These are phyloP conservation scores for Tolypocladium ovalisporum DNA, from an alignment of 2,329 filamentous ascomycete genomes.

Conservation along the genomic window DNA sequence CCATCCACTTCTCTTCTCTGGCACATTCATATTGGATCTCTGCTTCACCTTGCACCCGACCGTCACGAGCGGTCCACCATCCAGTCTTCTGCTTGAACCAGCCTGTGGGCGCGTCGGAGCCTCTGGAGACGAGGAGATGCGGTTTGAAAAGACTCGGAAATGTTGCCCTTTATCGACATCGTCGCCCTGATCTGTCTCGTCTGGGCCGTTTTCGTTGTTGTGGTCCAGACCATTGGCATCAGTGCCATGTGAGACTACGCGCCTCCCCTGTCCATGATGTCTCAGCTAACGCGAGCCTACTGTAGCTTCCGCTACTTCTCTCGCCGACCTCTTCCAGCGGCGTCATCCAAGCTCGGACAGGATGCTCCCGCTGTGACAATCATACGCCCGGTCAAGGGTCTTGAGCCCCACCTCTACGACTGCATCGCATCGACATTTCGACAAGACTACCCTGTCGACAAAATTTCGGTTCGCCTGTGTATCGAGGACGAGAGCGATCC, in stretches of 20 bases:
- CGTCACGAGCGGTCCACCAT: not conserved
- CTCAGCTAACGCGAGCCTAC: slow-evolving; percentile 4
- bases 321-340: slow-evolving; percentile 31
- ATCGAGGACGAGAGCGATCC: slow-evolving; percentile 65
- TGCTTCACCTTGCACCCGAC: not conserved
- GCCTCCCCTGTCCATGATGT: not conserved
- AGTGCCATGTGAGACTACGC: slow-evolving; percentile 37
- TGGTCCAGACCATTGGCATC: slow-evolving; percentile 46
- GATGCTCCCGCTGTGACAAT: slow-evolving; percentile 73
- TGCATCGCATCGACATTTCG: slow-evolving; percentile 79
- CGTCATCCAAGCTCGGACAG: slow-evolving; percentile 37
- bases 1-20: not conserved
- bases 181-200: slow-evolving; percentile 36
- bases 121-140: slow-evolving; percentile 2
- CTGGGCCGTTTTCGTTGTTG: slow-evolving; percentile 41
- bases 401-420: slow-evolving; percentile 83
- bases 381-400: slow-evolving; percentile 85
- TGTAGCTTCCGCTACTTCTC: slow-evolving; percentile 43
- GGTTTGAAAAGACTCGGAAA: slow-evolving; percentile 7
- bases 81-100: not conserved
- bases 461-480: slow-evolving; percentile 73
- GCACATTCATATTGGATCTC: not conserved
- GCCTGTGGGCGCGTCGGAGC: not conserved
- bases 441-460: slow-evolving; percentile 68
- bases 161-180: slow-evolving; percentile 20